Base-by-base conservation (phyloP, 345 rosid species). In the Linum tenue region DNA sequence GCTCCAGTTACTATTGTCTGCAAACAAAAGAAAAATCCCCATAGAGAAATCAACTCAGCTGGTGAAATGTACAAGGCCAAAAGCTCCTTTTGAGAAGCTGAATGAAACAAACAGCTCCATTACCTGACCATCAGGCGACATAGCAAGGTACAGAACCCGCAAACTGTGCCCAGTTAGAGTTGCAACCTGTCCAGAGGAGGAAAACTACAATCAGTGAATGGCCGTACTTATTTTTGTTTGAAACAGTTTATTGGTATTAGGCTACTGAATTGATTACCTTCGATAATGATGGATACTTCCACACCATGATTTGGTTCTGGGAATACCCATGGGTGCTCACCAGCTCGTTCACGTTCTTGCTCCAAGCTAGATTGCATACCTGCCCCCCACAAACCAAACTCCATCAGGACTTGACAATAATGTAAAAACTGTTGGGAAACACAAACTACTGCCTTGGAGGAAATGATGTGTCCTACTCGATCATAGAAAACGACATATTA, bases 321-420 rank as follows among this genome's bases (percentile, higher is more conserved):
- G 99, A 94, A 71, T 90, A 90, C 10, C 97, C 99, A 56, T 94
- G 99, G 62, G 96, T 94, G 77, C 99, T 90, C 39, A 94, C 99
- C 42, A 88, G 55, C 82, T 94, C 99, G 69, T 94, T 90, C 67
- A 94, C 97, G 69, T 91, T 94, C 84, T 88, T 94, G 76, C 99
- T 94, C 96, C 99, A 94, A 3, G 85, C 84, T 40, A 94, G 89
- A 81, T 94, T 94, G 80, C 99, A 94, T 11, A 94, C 99, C 85
- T 86, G 73, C 69, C 68, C 37, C 22, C 42, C 17, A 11, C 36
- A 7, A 11, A 14, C 14, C 38, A 38, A 7, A 50, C 16, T 56
- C 39, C 11, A 41, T 71, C 17, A 41, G 72, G 31, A 8, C 7
- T 16, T 3, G 41, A 35, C n/a, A 15, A 7, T 9, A 14, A 15